Evolutionary conservation across 2,329 filamentous ascomycete species (phyloP).

Genomic region (Colletotrichum lentis): DNA sequence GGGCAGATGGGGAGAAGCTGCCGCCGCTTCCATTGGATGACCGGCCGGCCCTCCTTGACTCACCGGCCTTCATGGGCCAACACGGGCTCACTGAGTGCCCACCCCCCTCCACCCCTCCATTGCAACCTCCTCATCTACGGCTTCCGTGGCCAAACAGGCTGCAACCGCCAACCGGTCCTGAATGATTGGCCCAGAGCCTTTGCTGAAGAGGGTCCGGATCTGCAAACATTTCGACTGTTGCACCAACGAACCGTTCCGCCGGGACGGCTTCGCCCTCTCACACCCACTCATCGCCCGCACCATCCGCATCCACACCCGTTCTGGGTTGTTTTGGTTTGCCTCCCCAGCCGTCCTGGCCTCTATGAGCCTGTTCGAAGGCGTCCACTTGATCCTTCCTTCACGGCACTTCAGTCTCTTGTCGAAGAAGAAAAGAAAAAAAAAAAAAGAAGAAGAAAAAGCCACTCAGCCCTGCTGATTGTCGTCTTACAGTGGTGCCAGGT

Average conservation of each 20-base stretch:
- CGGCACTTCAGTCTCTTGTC: too few relatives aligned
- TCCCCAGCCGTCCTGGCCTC: background rate
- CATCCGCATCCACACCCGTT: slow-evolving; percentile 2
- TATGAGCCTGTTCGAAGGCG: background rate
- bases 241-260: slow-evolving; percentile 36
- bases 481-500: background rate
- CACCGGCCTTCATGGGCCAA: slow-evolving; percentile 24
- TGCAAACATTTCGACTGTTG: slow-evolving; percentile 35
- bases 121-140: slow-evolving; percentile 29
- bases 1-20: slow-evolving; percentile 22
- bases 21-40: slow-evolving; percentile 16
- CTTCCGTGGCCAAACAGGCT: slow-evolving; percentile 26
- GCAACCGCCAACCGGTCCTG: slow-evolving; percentile 21
- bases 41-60: slow-evolving; percentile 1
- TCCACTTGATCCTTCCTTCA: slow-evolving; percentile 1
- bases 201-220: slow-evolving; percentile 32
- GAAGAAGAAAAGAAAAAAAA: background rate
- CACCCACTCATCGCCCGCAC: slow-evolving; percentile 1
- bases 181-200: slow-evolving; percentile 20
- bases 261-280: slow-evolving; percentile 30
- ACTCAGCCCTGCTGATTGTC: slow-evolving; percentile 4
- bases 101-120: background rate
- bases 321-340: slow-evolving; percentile 11
- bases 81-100: slow-evolving; percentile 28
- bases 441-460: background rate